Evolutionary conservation across 2,329 filamentous ascomycete species (phyloP), one percentile per base, ranked within the genome.

Genomic region (Furcasterigmium sp.): DNA sequence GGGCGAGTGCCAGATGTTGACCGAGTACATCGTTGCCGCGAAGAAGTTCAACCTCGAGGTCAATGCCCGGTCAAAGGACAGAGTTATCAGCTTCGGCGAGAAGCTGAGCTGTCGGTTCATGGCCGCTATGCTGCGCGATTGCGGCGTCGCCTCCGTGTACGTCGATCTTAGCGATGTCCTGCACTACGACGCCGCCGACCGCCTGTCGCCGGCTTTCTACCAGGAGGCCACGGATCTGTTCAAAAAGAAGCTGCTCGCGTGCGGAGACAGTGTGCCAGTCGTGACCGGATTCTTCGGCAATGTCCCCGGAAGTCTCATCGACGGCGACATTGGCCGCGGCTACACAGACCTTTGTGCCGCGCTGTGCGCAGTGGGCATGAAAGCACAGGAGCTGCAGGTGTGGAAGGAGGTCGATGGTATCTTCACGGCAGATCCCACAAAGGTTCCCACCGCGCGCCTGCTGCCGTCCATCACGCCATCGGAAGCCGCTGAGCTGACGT

Each of bases 391-490:
- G 64, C 76, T 98, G 41, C 93, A 98, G 64, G 87, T 98, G 50
- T 97, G 93, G 93, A 98, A 98, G 70, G 93, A 98, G 62, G 93
- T 98, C 7, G 93, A 98, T 63, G 91, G 90, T 46, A 94, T 97
- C 59, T 93, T 95, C 65, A 84, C 78, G 3, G 75, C 76, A 6
- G 91, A 96, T 58, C 90, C 90, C 3, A 81, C 86, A 56, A 95
- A 94, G 67, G 89, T 95, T 23, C 91, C 91, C 3, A 97, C 91
- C 1, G 94, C 93, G n/a, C 78, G 85, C 37, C 74, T 98, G n/a
- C 76, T 98, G 36, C 70, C 84, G 10, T 84, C 84, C 42, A 95
- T 98, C 60, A 96, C 91, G 4, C 93, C 93, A 1, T 85, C 89
- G 9, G 93, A 98, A 66, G 93, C 93, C 2, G 91, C 93, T 11